These are phyloP conservation scores for Zymoseptoria brevis DNA, from an alignment of 2,329 filamentous ascomycete species.

Conservation along the genomic window DNA sequence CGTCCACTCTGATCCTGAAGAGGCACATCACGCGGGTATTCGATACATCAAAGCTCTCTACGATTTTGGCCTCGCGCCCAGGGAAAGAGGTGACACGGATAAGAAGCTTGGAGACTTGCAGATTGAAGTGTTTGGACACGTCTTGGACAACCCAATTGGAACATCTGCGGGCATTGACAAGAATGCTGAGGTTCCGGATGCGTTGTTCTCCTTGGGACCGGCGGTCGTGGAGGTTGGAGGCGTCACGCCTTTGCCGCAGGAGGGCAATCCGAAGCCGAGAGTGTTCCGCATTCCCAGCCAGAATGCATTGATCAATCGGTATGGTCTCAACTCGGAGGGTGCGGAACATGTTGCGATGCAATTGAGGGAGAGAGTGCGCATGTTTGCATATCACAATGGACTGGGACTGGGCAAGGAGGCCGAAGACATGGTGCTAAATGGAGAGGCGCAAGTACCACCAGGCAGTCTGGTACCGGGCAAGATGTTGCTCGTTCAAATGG, in stretches of 20 bases:
- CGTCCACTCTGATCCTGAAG: constrained; percentile 69
- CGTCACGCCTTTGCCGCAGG: constrained; percentile 77
- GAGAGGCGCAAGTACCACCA: constrained; percentile 66
- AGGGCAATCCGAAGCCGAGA: constrained; percentile 77
- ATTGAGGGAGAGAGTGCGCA: constrained; percentile 67
- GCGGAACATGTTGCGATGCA: constrained; percentile 78
- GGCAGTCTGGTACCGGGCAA: constrained; percentile 71
- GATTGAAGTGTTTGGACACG: constrained; percentile 67
- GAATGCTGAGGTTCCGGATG: constrained; percentile 78
- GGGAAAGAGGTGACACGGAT: constrained; percentile 64
- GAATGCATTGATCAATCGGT: constrained; percentile 87
- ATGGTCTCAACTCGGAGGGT: constrained; percentile 86
- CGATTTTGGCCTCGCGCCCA: constrained; percentile 65
- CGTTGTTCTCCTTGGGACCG: constrained; percentile 75
- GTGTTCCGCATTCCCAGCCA: constrained; percentile 80
- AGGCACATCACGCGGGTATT: constrained; percentile 80
- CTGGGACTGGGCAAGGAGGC: constrained; percentile 54
- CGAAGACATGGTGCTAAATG: constrained; percentile 68
- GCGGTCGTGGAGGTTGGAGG: constrained; percentile 88
- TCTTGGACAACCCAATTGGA: constrained; percentile 76
- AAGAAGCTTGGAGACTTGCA: constrained; percentile 43
- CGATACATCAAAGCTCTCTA: constrained; percentile 64
- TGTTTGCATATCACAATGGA: constrained; percentile 65
- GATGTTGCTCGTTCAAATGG: constrained; percentile 81
- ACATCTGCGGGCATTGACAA: constrained; percentile 97